These are phyloP conservation scores for Fusarium denticulatum DNA, from an alignment of 2,329 filamentous ascomycete genomes.

Conservation along the genomic window DNA sequence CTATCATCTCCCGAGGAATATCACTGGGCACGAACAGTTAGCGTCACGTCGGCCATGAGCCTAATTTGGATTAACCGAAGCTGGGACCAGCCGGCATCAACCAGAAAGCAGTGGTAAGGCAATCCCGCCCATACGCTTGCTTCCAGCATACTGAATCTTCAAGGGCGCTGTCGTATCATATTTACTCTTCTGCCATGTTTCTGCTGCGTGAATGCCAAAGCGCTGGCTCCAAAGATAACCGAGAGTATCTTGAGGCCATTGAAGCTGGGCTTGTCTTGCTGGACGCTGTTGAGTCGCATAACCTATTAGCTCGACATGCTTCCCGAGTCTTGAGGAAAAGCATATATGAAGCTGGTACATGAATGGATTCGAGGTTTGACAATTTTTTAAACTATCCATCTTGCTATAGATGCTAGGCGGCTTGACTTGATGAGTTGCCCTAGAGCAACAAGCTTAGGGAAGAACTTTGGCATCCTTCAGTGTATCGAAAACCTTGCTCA, in stretches of 20 bases:
- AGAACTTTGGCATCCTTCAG: not conserved
- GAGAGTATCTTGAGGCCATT: not conserved
- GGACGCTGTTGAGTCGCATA: not conserved
- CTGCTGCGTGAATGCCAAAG: not conserved
- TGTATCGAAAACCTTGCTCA: not conserved
- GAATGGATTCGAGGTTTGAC: rapidly evolving
- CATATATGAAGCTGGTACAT: not conserved
- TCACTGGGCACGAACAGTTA: not conserved
- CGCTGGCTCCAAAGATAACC: too few species aligned
- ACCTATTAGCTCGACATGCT: not conserved
- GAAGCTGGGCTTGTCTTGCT: not conserved
- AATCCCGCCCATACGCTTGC: rapidly evolving
- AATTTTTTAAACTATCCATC: not conserved
- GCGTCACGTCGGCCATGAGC: not conserved
- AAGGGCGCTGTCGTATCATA: not conserved
- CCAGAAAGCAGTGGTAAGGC: not conserved
- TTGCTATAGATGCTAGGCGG: too few species aligned
- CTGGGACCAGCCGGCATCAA: not conserved
- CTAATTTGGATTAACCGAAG: not conserved
- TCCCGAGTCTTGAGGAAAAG: not conserved
- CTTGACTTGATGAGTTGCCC: not conserved
- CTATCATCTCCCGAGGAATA: not conserved
- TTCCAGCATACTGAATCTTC: not conserved
- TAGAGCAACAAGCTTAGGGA: not conserved
- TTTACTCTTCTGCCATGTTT: not conserved